phyloP scores from a whole-genome alignment of 495 filamentous ascomycete genomes.

The Neurospora sp. region DNA sequence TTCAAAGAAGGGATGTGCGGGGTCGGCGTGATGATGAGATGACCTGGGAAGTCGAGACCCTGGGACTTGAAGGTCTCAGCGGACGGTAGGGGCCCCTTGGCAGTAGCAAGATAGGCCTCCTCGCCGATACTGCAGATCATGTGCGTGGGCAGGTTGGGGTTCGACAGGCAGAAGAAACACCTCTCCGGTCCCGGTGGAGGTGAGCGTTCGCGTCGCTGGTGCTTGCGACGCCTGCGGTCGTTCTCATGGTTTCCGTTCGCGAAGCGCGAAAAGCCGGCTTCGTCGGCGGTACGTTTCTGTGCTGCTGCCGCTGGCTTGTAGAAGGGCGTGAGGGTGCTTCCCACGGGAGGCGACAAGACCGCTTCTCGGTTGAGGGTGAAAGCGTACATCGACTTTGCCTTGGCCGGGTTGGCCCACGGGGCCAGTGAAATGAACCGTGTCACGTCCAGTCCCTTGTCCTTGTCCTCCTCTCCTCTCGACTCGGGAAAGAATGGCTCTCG shows the following conservation, averaged over 20 bases:
- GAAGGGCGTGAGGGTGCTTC: constrained; percentile 65
- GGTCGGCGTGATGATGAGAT: constrained; percentile 86
- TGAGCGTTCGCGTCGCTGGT: constrained; percentile 33
- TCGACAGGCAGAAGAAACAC: constrained; percentile 94
- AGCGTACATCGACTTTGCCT: constrained; percentile 83
- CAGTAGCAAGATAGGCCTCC: constrained; percentile 77
- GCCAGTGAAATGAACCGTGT: constrained; percentile 88
- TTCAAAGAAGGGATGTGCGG: constrained; percentile 50
- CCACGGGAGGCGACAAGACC: constrained; percentile 46
- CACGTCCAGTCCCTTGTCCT: constrained; percentile 40
- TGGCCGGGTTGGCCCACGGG: constrained; percentile 56
- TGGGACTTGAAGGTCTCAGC: constrained; percentile 47
- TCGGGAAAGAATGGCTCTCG: constrained; percentile 84
- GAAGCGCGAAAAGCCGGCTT: constrained; percentile 55
- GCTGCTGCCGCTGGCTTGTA: constrained; percentile 12
- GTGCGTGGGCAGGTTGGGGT: constrained; percentile 70
- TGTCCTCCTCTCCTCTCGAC: constrained; percentile 11
- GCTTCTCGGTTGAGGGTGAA: constrained; percentile 63
- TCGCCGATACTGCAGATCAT: constrained; percentile 80
- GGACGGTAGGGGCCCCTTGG: constrained; percentile 79
- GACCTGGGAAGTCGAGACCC: constrained; percentile 64
- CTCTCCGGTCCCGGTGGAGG: constrained; percentile 60
- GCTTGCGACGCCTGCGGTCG: constrained; percentile 46
- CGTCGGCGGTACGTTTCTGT: constrained; percentile 51
- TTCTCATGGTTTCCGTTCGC: constrained; percentile 49